A percentile compares a stretch with the other conserved stretches of the same genome.
Conservation (phyloP, 208 protist species). For the Leptomonas pyrrhocoris region DNA sequence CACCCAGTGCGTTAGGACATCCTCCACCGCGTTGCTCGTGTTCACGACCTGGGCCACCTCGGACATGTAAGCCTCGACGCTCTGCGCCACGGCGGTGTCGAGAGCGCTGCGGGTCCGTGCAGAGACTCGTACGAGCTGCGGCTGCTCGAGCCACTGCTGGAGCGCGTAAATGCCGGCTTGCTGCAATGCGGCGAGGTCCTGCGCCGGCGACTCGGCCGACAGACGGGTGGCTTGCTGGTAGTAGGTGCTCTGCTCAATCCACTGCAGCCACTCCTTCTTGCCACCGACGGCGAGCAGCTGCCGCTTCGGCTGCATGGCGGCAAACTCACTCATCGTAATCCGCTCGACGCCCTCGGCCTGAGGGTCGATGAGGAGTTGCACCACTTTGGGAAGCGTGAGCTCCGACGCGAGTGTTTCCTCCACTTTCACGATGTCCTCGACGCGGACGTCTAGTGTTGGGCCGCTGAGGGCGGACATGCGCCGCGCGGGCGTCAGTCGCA, state of each 20-base stretch:
- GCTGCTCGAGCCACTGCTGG: slow-evolving; percentile 83
- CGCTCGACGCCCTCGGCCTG: slow-evolving; percentile 68
- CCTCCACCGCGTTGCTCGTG: slow-evolving; percentile 46
- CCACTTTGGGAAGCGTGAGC: slow-evolving; percentile 62
- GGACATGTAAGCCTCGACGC: slow-evolving; percentile 67
- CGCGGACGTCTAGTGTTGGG: slow-evolving; percentile 65
- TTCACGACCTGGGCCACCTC: slow-evolving; percentile 72
- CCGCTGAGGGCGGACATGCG: slow-evolving; percentile 35
- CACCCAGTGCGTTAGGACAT: slow-evolving; percentile 56
- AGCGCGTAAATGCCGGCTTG: slow-evolving; percentile 76
- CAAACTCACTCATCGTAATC: slow-evolving; percentile 75
- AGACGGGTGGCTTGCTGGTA: slow-evolving; percentile 80
- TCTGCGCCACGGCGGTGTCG: slow-evolving; percentile 80
- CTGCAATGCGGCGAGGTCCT: slow-evolving; percentile 68
- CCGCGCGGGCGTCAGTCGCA: slow-evolving; percentile 30
- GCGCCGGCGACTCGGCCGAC: slow-evolving; percentile 52
- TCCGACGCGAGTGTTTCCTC: slow-evolving; percentile 54
- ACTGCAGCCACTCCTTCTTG: slow-evolving; percentile 77
- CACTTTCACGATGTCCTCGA: slow-evolving; percentile 72
- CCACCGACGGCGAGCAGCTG: slow-evolving; percentile 67
- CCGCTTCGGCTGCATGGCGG: slow-evolving; percentile 75
- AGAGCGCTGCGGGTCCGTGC: slow-evolving; percentile 70
- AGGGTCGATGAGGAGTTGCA: slow-evolving; percentile 79
- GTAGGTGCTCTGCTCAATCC: slow-evolving; percentile 66
- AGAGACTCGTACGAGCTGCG: slow-evolving; percentile 75